phyloP scores from a whole-genome alignment of 768 basidiomycete genomes.

The Mrakia blollopis region DNA sequence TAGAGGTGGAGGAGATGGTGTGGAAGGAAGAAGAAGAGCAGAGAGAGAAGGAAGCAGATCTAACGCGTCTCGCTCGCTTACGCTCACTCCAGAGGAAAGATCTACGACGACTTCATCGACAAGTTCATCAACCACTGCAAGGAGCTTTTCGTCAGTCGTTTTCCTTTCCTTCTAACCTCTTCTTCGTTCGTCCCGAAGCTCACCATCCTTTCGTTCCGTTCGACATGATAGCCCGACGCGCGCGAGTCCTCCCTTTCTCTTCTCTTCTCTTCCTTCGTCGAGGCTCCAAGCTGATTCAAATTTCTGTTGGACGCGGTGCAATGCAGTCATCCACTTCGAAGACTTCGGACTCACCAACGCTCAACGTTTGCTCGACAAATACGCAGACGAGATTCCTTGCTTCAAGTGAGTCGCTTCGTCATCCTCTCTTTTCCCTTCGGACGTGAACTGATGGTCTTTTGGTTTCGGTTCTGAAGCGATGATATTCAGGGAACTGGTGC shows the following conservation, averaged over 20 bases:
- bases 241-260: slow-evolving; percentile 32
- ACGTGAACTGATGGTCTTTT: not conserved
- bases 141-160: slow-evolving; percentile 40
- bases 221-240: slow-evolving; percentile 43
- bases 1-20: no score
- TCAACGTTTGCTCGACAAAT: slow-evolving; percentile 45
- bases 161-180: not conserved
- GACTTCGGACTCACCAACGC: slow-evolving; percentile 47
- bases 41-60: not conserved
- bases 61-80: not conserved
- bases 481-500: slow-evolving; percentile 39
- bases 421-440: not conserved
- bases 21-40: not conserved
- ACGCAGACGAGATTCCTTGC: slow-evolving; percentile 43
- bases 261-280: slow-evolving; percentile 38
- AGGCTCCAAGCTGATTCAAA: not conserved
- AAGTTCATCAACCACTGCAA: slow-evolving; percentile 43
- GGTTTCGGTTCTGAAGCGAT: slow-evolving; percentile 36
- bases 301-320: not conserved
- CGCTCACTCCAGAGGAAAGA: slow-evolving; percentile 21
- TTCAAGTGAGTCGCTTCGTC: slow-evolving; percentile 6
- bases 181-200: not conserved
- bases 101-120: slow-evolving; percentile 34
- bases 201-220: no score
- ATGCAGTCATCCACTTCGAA: slow-evolving; percentile 37